Evolutionary conservation across 2,329 filamentous ascomycete species (phyloP).

Genomic region (Pseudocercospora crystallina): DNA sequence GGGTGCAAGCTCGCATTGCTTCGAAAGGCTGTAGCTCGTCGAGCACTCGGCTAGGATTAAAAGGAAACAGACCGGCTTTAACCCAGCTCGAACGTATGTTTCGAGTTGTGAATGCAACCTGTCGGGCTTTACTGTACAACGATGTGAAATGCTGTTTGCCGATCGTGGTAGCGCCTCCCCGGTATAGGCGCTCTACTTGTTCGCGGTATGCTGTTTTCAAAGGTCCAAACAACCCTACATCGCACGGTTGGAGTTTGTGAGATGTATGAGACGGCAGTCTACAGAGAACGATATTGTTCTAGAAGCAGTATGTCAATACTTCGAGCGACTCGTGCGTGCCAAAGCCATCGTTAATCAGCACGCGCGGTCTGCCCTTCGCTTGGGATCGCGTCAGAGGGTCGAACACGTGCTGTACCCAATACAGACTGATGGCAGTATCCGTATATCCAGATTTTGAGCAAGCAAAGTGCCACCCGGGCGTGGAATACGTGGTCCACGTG

Average conservation of each 20-base stretch:
- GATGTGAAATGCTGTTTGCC: background rate
- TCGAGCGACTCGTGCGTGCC: slow-evolving; percentile 36
- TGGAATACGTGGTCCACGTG: no score
- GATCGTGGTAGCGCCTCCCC: background rate
- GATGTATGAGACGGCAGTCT: slow-evolving; percentile 30
- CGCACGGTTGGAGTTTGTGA: background rate
- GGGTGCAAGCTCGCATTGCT: no score
- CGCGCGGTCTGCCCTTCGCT: slow-evolving; percentile 34
- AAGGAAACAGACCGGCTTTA: no score
- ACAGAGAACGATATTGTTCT: slow-evolving; percentile 38
- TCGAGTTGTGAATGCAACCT: no score
- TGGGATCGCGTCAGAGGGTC: slow-evolving; percentile 35
- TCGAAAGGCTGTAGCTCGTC: no score
- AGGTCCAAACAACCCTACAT: background rate
- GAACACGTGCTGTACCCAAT: slow-evolving; percentile 40
- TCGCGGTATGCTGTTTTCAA: slow-evolving; percentile 13
- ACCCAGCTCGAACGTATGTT: no score
- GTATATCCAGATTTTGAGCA: background rate
- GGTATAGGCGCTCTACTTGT: slow-evolving; percentile 13
- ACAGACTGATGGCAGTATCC: slow-evolving; percentile 28
- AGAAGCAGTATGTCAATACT: slow-evolving; percentile 29
- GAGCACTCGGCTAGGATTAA: no score
- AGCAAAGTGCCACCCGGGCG: no score
- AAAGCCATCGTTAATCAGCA: slow-evolving; percentile 40
- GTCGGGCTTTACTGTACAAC: no score